Percentiles rank a stretch among this genome's conserved stretches.
Conservation (phyloP, 164 flowering plant species). For the Buxus sempervirens region DNA sequence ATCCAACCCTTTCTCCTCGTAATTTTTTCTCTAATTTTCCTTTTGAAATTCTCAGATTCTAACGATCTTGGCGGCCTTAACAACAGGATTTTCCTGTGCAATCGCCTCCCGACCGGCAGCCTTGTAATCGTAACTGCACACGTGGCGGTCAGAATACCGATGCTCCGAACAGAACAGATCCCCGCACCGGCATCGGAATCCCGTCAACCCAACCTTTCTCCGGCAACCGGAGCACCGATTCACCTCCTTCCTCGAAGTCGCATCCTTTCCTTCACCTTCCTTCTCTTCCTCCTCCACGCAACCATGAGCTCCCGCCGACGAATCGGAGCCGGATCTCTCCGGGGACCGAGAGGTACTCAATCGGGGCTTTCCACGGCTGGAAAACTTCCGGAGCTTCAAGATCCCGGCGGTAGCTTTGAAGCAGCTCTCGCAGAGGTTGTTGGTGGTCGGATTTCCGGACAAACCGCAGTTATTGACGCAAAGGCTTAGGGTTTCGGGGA, state of each 20-base stretch:
- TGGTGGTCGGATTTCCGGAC: slow-evolving; percentile 43
- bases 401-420: slow-evolving; percentile 35
- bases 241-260: slow-evolving; percentile 24
- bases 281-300: neutral
- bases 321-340: slow-evolving; percentile 12
- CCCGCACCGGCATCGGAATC: slow-evolving; percentile 67
- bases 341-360: slow-evolving; percentile 22
- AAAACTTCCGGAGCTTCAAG: neutral
- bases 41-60: slow-evolving; percentile 37
- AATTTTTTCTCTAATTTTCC: too few species aligned
- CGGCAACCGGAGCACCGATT: slow-evolving; percentile 60
- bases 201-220: slow-evolving; percentile 66
- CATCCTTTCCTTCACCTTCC: slow-evolving; percentile 5
- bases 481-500: slow-evolving; percentile 38
- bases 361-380: slow-evolving; percentile 18
- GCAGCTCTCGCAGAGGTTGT: slow-evolving; percentile 57
- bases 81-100: slow-evolving; percentile 63
- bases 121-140: slow-evolving; percentile 59
- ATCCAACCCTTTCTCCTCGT: too few species aligned
- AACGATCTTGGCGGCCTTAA: slow-evolving; percentile 67
- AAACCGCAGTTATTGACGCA: slow-evolving; percentile 39
- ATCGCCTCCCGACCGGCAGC: slow-evolving; percentile 62
- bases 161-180: slow-evolving; percentile 60
- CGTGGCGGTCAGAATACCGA: slow-evolving; percentile 62
- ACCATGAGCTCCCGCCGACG: neutral